Evolutionary conservation across 805 yeast genomes (phyloP), one percentile per base, ranked within the genome.

Genomic region (Starmera quercuum): DNA sequence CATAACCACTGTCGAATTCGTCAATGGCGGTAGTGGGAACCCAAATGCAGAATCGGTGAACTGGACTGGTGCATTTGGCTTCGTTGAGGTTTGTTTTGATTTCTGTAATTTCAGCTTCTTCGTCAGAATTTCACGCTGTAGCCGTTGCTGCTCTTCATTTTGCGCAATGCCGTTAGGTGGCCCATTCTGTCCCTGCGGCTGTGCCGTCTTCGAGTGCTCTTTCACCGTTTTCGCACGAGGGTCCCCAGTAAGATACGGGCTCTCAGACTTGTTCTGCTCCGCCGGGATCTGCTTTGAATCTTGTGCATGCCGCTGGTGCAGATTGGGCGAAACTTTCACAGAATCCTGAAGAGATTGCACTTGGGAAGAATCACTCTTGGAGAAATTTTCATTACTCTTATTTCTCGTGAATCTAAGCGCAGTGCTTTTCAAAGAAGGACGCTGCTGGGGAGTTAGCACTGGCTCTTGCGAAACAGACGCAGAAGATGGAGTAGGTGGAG

Each of bases 1-100:
- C 95, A 83, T 83, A 14, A 82, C 71, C 25, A 83, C 63, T 0
- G 92, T 83, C 1, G 90, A 79, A 20, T 69, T 71, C 0, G 90
- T 78, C 13, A 85, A 72, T 24, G 87, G 86, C 1, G 95, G 95
- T 35, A 83, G 59, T 6, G 95, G 94, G 58, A 83, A 83, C 4
- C 95, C 95, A 60, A 83, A 83, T 3, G 94, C 90, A 19, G 90
- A 80, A 44, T 83, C 94, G 4, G 84, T 70, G 55, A 73, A 73
- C 34, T 69, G 64, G 20, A 75, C 59, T 3, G 79, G 77, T 17
- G 75, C 74, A 44, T 75, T 75, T 3, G 80, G 75, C 36, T 58
- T 63, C 13, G 30, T 27, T 2, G 49, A 46, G 0, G 64, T 53
- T 33, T 64, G 59, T 16, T 52, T 45, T 7, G 58, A 54, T 37